Conservation (phyloP, 1,284 basidiomycete genomes). For the Ganoderma lucidum region DNA sequence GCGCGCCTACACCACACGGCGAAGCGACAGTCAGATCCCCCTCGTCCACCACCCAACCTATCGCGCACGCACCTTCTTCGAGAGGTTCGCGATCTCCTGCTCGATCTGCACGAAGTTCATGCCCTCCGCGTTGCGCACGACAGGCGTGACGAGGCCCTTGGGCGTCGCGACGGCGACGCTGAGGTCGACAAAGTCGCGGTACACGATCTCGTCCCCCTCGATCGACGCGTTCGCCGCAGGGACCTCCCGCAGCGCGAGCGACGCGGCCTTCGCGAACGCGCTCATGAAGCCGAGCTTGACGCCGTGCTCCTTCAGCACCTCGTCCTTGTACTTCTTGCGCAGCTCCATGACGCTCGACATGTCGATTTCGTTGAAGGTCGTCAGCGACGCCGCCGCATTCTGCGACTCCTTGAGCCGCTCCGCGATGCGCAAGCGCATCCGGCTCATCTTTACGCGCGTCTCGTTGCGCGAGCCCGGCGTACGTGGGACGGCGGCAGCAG, state of each 20-base stretch:
- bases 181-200: conserved; percentile 94
- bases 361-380: conserved; percentile 99
- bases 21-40: neutral
- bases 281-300: conserved; percentile 99
- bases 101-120: conserved; percentile 94
- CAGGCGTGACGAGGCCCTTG: conserved; percentile 97
- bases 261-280: conserved; percentile 91
- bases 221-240: conserved; percentile 96
- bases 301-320: conserved; percentile 90
- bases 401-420: conserved; percentile 99
- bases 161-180: conserved; percentile 97
- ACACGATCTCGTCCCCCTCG: conserved; percentile 95
- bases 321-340: conserved; percentile 96
- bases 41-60: neutral
- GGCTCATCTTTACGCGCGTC: conserved; percentile 96
- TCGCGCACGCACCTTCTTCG: conserved; percentile 77
- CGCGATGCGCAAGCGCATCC: conserved; percentile 97
- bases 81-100: conserved; percentile 89
- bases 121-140: conserved; percentile 90
- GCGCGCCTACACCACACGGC: conserved; percentile 66
- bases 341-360: conserved; percentile 97
- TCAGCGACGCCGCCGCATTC: conserved; percentile 95
- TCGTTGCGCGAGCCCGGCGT: conserved; percentile 76
- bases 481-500: conserved; percentile 40
- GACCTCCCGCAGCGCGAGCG: conserved; percentile 91